Evolutionary conservation across 345 rosid species (phyloP).

Genomic region (Euphorbia pulcherrima): DNA sequence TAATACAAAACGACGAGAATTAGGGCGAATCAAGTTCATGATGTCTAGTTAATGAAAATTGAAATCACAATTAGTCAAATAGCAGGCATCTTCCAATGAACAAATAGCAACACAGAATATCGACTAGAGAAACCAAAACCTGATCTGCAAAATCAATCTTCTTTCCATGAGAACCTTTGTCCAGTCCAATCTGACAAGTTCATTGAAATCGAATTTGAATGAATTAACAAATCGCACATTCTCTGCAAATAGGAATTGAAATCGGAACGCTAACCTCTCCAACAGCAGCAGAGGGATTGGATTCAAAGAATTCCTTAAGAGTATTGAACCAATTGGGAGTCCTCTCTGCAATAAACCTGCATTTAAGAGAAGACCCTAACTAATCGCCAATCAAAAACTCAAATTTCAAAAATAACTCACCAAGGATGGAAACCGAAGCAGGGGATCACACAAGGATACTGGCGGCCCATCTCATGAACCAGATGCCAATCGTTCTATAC

Average conservation of each 20-base stretch:
- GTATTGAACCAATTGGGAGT: constrained; percentile 67
- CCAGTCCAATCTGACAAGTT: constrained; percentile 67
- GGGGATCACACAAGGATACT: constrained; percentile 68
- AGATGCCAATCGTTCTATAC: constrained; percentile 73
- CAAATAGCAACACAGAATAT: not conserved
- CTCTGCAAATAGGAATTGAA: not conserved
- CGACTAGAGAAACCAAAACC: constrained; percentile 31
- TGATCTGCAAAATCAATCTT: constrained; percentile 70
- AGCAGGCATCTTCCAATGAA: not conserved
- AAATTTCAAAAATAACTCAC: constrained; percentile 26
- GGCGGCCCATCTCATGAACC: constrained; percentile 67
- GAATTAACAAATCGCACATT: not conserved
- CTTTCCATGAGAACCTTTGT: constrained; percentile 80
- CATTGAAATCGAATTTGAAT: not conserved
- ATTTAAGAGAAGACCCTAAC: not conserved
- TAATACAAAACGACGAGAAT: not conserved
- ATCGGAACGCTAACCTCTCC: constrained; percentile 59
- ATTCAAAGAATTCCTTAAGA: constrained; percentile 58
- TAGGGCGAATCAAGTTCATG: not conserved
- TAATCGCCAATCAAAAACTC: not conserved
- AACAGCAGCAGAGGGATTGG: constrained; percentile 81
- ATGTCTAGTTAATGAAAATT: not conserved
- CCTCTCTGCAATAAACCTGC: constrained; percentile 64
- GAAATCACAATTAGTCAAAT: not conserved
- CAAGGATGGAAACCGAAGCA: constrained; percentile 94